Conservation (phyloP, 2,329 filamentous ascomycete genomes). For the Verticillium nonalfalfae region DNA sequence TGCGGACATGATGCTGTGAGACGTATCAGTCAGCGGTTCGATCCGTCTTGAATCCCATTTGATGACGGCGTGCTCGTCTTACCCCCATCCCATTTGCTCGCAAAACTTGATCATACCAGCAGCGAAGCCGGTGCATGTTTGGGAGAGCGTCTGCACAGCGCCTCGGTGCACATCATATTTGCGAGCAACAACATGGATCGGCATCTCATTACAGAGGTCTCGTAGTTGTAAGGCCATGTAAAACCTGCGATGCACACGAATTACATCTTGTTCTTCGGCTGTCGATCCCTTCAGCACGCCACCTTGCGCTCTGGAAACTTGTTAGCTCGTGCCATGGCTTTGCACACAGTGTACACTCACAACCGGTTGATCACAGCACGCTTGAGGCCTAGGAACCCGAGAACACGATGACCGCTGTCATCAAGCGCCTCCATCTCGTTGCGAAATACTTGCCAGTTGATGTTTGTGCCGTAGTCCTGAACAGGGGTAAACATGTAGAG, state of each 20-base stretch:
- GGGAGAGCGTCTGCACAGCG: slow-evolving; percentile 63
- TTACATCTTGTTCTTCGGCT: slow-evolving; percentile 50
- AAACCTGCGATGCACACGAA: slow-evolving; percentile 63
- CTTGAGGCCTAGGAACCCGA: slow-evolving; percentile 62
- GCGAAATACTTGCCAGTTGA: slow-evolving; percentile 69
- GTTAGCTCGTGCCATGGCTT: neutral
- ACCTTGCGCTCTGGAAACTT: slow-evolving; percentile 53
- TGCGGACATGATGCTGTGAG: slow-evolving; percentile 55
- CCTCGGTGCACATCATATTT: slow-evolving; percentile 68
- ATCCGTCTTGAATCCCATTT: neutral
- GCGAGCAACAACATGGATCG: slow-evolving; percentile 60
- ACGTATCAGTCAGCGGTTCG: slow-evolving; percentile 3
- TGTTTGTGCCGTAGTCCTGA: slow-evolving; percentile 44
- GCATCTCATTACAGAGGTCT: slow-evolving; percentile 71
- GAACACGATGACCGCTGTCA: slow-evolving; percentile 63
- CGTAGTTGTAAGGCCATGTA: slow-evolving; percentile 73
- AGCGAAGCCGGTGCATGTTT: slow-evolving; percentile 72
- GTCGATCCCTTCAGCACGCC: slow-evolving; percentile 58
- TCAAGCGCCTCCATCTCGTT: slow-evolving; percentile 65
- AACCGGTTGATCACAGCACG: slow-evolving; percentile 61
- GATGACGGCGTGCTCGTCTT: slow-evolving; percentile 13
- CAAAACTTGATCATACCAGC: slow-evolving; percentile 77
- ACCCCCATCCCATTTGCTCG: slow-evolving; percentile 69
- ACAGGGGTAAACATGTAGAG: slow-evolving; percentile 74
- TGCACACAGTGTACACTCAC: slow-evolving; percentile 30